Base-by-base conservation (phyloP, 352 stramenopile genomes). In the Phytophthora sp. region DNA sequence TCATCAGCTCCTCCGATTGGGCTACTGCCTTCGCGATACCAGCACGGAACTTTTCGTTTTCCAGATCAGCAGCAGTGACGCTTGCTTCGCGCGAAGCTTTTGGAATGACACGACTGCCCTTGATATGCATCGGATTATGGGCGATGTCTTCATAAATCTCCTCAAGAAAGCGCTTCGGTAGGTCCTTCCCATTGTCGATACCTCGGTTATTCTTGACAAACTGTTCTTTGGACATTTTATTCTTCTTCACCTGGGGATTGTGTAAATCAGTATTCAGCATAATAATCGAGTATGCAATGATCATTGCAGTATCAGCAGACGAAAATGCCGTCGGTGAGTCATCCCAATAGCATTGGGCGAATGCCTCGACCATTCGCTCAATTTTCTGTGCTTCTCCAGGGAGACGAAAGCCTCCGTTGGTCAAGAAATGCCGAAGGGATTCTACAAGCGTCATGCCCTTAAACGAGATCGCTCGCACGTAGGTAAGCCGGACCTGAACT, bases 341-440 rank as follows among this genome's bases (percentile, higher is more conserved):
- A 69, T 99, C 92, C 80, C 88, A 99, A 69, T 98, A 99, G 69
- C 97, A 99, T 66, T 99, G 95, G 0, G 94, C 88, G 65, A 99
- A 99, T 2, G 95, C 97, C 50, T 96, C 94, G 24, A 99, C 91
- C 71, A 99, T 95, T 45, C 97, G 81, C 66, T 99, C 96, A 58
- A 99, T 99, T 65, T 99, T 98, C 73, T 99, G 97, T 2, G 96
- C 95, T 69, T 99, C 97, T 8, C 97, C 97, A 28, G 97, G 97
- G 7, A 99, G 74, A 20, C 90, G 90, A 60, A 99, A 99, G 0
- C 97, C 97, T 66, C 96, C 96, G 53, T 97, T 97, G 10, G 97
- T 99, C 21, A 99, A 76, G 34, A 99, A 99, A 68, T 99, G 94
- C 1, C 97, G 84, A 5, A 99, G 74, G 5, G 95, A 98, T 69